Evolutionary conservation across 2,329 filamentous ascomycete species (phyloP).

Genomic region (Tolypocladium inflatum): DNA sequence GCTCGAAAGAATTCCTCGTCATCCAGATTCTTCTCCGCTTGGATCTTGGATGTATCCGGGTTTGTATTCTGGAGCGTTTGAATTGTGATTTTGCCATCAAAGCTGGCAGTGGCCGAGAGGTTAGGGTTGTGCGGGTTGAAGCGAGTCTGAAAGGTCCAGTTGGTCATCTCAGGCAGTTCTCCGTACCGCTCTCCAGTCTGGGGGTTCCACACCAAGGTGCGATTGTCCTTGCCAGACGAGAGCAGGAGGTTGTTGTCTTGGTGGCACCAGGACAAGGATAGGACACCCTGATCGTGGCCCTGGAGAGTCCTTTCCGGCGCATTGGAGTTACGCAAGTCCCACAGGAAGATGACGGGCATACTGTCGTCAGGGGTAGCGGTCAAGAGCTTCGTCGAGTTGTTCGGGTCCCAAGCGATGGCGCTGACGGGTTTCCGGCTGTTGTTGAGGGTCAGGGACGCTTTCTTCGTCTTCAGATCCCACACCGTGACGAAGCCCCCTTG

Average conservation of each 20-base stretch:
- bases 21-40: slow-evolving; percentile 62
- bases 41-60: slow-evolving; percentile 57
- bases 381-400: slow-evolving; percentile 86
- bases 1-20: slow-evolving; percentile 96
- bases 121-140: slow-evolving; percentile 92
- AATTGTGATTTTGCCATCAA: slow-evolving; percentile 90
- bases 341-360: slow-evolving; percentile 79
- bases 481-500: slow-evolving; percentile 93
- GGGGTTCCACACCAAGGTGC: slow-evolving; percentile 92
- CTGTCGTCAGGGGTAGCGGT: slow-evolving; percentile 87
- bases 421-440: slow-evolving; percentile 92
- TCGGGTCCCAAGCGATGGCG: slow-evolving; percentile 94
- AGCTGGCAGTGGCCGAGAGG: slow-evolving; percentile 88
- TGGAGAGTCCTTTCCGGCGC: slow-evolving; percentile 81
- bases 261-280: slow-evolving; percentile 90
- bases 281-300: slow-evolving; percentile 88
- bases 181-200: slow-evolving; percentile 80
- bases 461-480: slow-evolving; percentile 97
- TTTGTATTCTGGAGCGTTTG: slow-evolving; percentile 95
- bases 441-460: slow-evolving; percentile 91
- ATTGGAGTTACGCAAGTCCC: slow-evolving; percentile 94
- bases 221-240: slow-evolving; percentile 94
- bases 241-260: slow-evolving; percentile 84
- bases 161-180: slow-evolving; percentile 95
- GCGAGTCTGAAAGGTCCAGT: slow-evolving; percentile 94